These are phyloP conservation scores for Russula sp. DNA, from an alignment of 768 basidiomycete species.

Conservation along the genomic window DNA sequence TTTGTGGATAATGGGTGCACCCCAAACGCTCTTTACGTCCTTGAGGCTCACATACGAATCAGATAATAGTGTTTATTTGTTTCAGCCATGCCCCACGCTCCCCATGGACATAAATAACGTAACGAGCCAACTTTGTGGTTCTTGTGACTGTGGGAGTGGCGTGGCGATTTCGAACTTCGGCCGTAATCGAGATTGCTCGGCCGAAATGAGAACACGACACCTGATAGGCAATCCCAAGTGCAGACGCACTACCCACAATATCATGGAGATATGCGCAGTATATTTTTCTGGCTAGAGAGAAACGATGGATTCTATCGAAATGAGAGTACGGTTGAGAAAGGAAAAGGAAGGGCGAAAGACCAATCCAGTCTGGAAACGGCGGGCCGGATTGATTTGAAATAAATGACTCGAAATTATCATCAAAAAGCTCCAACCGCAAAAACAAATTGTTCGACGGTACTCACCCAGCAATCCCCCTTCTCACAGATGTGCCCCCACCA, in stretches of 20 bases:
- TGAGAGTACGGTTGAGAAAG: not conserved
- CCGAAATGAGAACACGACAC: not conserved
- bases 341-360: not conserved
- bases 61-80: not conserved
- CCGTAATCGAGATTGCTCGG: not conserved
- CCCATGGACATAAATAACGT: no score
- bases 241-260: no score
- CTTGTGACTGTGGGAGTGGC: not conserved
- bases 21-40: not conserved
- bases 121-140: not conserved
- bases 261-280: no score
- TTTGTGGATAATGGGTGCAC: not conserved
- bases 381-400: not conserved
- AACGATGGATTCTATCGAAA: no score
- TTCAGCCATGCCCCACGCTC: no score
- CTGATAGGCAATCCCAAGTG: no score
- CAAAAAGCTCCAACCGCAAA: no score
- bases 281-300: no score
- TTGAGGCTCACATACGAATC: not conserved
- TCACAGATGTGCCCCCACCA: conserved; percentile 56
- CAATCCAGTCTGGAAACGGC: not conserved
- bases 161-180: not conserved
- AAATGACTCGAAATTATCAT: not conserved
- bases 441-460: not conserved
- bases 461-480: not conserved